These are phyloP conservation scores for Colletotrichum sp. DNA, from an alignment of 2,329 filamentous ascomycete species.

Conservation along the genomic window DNA sequence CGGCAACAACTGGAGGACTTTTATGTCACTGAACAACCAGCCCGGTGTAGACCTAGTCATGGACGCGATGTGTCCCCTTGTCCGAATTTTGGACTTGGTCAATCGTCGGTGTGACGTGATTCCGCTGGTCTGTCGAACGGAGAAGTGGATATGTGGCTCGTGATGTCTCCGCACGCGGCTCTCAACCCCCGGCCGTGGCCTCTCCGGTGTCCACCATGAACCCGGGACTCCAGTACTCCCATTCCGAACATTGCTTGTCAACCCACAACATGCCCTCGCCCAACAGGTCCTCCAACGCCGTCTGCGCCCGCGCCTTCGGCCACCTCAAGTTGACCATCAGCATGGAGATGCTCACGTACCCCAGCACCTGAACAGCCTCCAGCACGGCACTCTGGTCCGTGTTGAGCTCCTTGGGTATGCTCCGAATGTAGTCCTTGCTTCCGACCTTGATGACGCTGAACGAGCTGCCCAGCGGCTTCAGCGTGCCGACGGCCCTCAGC, in stretches of 20 bases:
- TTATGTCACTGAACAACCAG: neutral
- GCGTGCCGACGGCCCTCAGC: slow-evolving; percentile 83
- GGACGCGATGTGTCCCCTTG: neutral
- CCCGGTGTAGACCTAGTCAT: neutral
- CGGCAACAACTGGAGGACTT: neutral
- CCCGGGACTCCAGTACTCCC: slow-evolving; percentile 91
- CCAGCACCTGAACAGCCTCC: slow-evolving; percentile 87
- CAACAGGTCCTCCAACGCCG: slow-evolving; percentile 88
- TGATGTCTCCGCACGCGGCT: slow-evolving; percentile 23
- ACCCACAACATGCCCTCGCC: slow-evolving; percentile 93
- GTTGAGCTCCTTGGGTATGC: slow-evolving; percentile 93
- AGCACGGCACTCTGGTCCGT: slow-evolving; percentile 92
- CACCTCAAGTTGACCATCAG: slow-evolving; percentile 85
- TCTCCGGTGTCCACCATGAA: slow-evolving; percentile 63
- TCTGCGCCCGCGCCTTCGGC: slow-evolving; percentile 84
- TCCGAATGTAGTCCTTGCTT: slow-evolving; percentile 84
- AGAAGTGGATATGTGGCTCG: slow-evolving; percentile 20
- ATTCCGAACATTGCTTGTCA: slow-evolving; percentile 83
- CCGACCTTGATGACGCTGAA: slow-evolving; percentile 88
- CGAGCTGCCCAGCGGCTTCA: slow-evolving; percentile 85
- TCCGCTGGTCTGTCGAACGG: neutral
- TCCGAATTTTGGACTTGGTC: neutral
- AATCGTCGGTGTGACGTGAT: neutral
- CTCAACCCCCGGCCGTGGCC: slow-evolving; percentile 21
- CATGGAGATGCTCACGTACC: slow-evolving; percentile 90